Evolutionary conservation across 805 yeast species (phyloP).

Genomic region (Wickerhamiella domercqiae): DNA sequence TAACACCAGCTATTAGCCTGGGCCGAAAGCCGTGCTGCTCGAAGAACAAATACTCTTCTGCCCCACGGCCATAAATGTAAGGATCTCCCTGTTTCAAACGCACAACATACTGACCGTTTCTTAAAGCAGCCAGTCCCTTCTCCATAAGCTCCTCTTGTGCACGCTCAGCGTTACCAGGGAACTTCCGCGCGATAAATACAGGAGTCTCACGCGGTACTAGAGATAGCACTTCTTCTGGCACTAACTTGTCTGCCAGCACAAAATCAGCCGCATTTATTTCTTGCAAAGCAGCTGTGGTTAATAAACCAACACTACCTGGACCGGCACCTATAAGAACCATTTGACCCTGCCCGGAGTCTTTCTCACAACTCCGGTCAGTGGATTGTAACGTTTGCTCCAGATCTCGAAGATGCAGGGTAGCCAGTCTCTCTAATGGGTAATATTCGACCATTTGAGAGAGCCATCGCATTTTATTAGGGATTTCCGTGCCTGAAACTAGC

Average conservation of each 20-base stretch:
- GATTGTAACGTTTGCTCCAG: conserved; percentile 26
- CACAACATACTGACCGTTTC: conserved; percentile 61
- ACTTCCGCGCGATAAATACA: conserved; percentile 76
- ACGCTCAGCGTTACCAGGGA: conserved; percentile 90
- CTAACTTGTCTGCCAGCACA: conserved; percentile 78
- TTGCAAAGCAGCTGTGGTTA: conserved; percentile 72
- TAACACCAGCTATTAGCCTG: conserved; percentile 68
- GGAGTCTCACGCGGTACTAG: conserved; percentile 65
- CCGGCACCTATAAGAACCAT: conserved; percentile 88
- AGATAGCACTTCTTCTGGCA: conserved; percentile 73
- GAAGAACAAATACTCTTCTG: conserved; percentile 73
- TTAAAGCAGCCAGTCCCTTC: conserved; percentile 52
- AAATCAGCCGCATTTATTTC: conserved; percentile 73
- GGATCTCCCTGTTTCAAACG: conserved; percentile 95
- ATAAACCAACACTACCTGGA: conserved; percentile 71
- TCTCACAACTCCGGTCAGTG: too few relatives aligned
- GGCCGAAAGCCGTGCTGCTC: conserved; percentile 53
- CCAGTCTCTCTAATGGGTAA: conserved; percentile 57
- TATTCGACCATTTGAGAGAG: conserved; percentile 81
- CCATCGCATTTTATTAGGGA: conserved; percentile 49
- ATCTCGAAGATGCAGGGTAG: conserved; percentile 43
- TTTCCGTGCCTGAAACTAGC: conserved; percentile 42
- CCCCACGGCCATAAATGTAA: conserved; percentile 90
- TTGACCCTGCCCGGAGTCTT: conserved; percentile 29
- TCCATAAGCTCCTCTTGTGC: conserved; percentile 75